Evolutionary conservation across 495 filamentous ascomycete genomes (phyloP), one percentile per base, ranked within the genome.

Genomic region (Hyaloscypha finlandica): DNA sequence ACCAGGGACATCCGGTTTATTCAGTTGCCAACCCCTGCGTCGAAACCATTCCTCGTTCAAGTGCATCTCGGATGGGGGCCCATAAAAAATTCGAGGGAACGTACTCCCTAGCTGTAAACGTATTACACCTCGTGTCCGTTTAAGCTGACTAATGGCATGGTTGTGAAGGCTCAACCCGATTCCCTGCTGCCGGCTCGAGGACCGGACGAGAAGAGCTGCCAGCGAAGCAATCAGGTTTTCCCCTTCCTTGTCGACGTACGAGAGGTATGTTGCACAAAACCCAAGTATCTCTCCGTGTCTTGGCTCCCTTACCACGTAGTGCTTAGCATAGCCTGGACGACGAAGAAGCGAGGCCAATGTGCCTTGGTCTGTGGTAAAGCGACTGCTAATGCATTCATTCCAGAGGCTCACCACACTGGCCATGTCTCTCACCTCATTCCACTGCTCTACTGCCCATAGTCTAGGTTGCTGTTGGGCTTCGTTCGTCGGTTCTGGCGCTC

Each of bases 211-310:
- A n/a, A 88, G 76, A 45, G 83, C 77, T 31, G 86, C 85, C 31
- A 89, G 66, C 54, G 85, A 88, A 30, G 85, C 86, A 65, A 88
- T 80, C 59, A 87, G 71, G 60, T 80, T 77, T 67, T 86, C 81
- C 29, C 78, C 79, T 64, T 75, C 81, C 64, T 79, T 78, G 70
- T 79, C 84, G 62, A 76, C 80, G 74, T 83, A 87, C 61, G 78
- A 84, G 69, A 80, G 83, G 74, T 86, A 89, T 20, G 85, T 87
- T 25, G 85, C 85, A 71, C 82, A 85, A 63, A 88, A 86, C 2
- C 86, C 86, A 33, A 88, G 76, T 14, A 88, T 63, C 55, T 81
- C 79, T 29, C 75, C 73, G 16, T 75, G 81, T 57, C 74, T 78
- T 5, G 82, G 79, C 29, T 85, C 81, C 37, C 83, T 81, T 55